Evolutionary conservation across 495 filamentous ascomycete genomes (phyloP).

Genomic region (Penicillium ochrochloron): DNA sequence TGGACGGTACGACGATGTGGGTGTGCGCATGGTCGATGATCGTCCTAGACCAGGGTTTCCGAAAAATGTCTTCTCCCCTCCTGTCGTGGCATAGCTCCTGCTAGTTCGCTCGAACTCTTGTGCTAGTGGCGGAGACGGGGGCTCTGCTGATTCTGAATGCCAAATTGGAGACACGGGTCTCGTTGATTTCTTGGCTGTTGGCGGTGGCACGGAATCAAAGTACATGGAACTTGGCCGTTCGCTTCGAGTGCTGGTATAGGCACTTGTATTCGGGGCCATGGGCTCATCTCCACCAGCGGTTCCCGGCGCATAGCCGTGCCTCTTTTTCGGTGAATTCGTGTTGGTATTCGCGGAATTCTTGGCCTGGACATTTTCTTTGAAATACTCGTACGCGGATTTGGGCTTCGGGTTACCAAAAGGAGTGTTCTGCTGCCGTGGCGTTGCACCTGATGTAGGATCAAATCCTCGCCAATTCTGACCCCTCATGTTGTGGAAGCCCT

Average conservation of each 20-base stretch:
- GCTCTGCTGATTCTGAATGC: conserved; percentile 26
- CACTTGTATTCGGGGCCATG: conserved; percentile 55
- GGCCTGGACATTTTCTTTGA: conserved; percentile 39
- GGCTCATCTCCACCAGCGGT: conserved; percentile 61
- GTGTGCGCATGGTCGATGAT: conserved; percentile 51
- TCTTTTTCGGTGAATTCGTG: conserved; percentile 51
- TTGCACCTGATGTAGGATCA: conserved; percentile 37
- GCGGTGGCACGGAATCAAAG: conserved; percentile 41
- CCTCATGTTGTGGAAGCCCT: conserved; percentile 76
- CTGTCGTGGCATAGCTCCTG: conserved; percentile 68
- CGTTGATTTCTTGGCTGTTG: conserved; percentile 48
- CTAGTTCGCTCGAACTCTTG: conserved; percentile 58
- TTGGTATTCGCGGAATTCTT: conserved; percentile 36
- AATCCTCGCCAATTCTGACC: conserved; percentile 46
- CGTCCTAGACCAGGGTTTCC: conserved; percentile 48
- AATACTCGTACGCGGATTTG: conserved; percentile 53
- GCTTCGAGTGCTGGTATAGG: conserved; percentile 51
- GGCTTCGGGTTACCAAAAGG: conserved; percentile 39
- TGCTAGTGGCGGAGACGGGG: conserved; percentile 23
- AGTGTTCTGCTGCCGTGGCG: conserved; percentile 41
- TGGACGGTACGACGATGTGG: conserved; percentile 38
- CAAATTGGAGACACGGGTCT: conserved; percentile 25
- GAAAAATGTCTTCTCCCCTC: conserved; percentile 71
- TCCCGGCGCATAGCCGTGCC: conserved; percentile 58
- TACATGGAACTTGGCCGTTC: conserved; percentile 43